A percentile compares a stretch with the other conserved stretches of the same genome.
These are phyloP conservation scores for Fusarium domesticum DNA, from an alignment of 2,329 filamentous ascomycete species.

Conservation along the genomic window DNA sequence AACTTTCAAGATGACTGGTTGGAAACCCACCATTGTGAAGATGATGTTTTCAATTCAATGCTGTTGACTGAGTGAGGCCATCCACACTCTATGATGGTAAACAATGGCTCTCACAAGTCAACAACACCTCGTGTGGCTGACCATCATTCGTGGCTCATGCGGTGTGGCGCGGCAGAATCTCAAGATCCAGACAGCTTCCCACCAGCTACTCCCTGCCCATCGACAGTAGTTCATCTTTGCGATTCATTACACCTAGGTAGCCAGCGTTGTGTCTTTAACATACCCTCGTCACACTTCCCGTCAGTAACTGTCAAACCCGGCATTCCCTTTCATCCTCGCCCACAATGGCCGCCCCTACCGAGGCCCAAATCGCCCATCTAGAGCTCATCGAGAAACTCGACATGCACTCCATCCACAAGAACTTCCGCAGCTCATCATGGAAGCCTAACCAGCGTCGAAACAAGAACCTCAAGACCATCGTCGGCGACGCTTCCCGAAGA, in stretches of 20 bases:
- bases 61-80: not conserved
- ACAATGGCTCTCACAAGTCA: no score
- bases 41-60: not conserved
- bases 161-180: conserved; percentile 34
- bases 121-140: not conserved
- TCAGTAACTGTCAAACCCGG: not conserved
- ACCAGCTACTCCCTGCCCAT: not conserved
- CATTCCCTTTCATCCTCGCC: not conserved
- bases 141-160: not conserved
- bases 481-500: conserved; percentile 82
- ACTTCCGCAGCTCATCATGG: conserved; percentile 88
- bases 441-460: conserved; percentile 92
- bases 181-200: not conserved
- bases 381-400: conserved; percentile 87
- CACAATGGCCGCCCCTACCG: conserved; percentile 60
- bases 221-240: conserved; percentile 12
- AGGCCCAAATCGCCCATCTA: conserved; percentile 77
- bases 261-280: not conserved
- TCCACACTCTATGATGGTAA: no score
- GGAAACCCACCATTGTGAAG: conserved; percentile 14
- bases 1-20: no score
- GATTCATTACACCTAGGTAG: not conserved
- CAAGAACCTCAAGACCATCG: conserved; percentile 97
- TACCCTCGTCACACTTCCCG: not conserved
- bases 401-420: conserved; percentile 80